A percentile compares a stretch with the other conserved stretches of the same genome.
phyloP scores from a whole-genome alignment of 2,329 filamentous ascomycete species.

The Hysterium pulicare region DNA sequence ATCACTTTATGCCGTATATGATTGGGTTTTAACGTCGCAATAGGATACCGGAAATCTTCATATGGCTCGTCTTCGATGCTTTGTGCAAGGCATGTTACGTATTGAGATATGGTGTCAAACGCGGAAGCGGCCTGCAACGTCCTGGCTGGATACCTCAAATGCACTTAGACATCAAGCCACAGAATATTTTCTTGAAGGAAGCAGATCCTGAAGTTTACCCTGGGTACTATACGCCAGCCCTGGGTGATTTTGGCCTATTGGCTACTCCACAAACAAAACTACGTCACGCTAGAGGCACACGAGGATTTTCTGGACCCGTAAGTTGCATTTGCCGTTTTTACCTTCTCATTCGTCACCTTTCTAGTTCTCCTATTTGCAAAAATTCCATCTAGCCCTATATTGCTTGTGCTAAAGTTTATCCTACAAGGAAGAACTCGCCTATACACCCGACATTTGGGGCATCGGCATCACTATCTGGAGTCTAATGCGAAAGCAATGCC shows the following conservation, averaged over 20 bases:
- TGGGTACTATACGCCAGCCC: neutral
- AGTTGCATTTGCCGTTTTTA: too few relatives aligned
- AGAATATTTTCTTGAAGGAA: neutral
- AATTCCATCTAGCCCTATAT: too few relatives aligned
- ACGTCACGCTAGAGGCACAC: too few relatives aligned
- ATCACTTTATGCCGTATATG: too few relatives aligned
- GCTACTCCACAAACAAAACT: too few relatives aligned
- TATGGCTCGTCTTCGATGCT: neutral
- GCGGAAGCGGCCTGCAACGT: neutral
- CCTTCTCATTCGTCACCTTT: too few relatives aligned
- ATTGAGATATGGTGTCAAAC: neutral
- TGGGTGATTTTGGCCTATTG: neutral
- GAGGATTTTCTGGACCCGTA: too few relatives aligned
- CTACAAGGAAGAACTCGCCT: too few relatives aligned
- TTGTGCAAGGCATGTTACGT: neutral
- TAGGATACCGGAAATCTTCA: neutral
- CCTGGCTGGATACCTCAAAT: neutral
- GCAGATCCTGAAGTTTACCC: neutral
- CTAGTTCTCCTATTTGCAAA: too few relatives aligned
- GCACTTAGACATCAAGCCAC: neutral
- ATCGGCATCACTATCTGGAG: neutral
- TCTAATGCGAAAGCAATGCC: neutral
- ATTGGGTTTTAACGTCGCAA: neutral
- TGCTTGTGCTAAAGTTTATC: too few relatives aligned
- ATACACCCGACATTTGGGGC: neutral